phyloP scores from a whole-genome alignment of 2,329 filamentous ascomycete species.

The Amauroascus verrucosus region DNA sequence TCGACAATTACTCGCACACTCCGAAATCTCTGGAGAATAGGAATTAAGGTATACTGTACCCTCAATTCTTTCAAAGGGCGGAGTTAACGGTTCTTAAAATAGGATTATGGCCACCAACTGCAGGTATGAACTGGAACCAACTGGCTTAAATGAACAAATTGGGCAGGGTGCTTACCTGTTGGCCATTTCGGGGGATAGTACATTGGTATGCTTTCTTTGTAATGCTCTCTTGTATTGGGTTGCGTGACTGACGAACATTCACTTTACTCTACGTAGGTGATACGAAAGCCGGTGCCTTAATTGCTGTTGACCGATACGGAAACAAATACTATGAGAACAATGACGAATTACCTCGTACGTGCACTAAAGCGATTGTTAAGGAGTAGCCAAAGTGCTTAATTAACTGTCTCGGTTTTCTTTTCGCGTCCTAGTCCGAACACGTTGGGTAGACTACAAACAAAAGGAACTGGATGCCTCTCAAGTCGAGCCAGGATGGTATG shows the following conservation, averaged over 20 bases:
- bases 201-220: conserved; percentile 31
- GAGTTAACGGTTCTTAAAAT: conserved; percentile 32
- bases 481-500: conserved; percentile 79
- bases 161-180: conserved; percentile 1
- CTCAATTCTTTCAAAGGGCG: conserved; percentile 14
- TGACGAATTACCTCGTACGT: conserved; percentile 76
- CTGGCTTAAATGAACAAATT: neutral
- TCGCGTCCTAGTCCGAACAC: conserved; percentile 60
- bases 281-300: conserved; percentile 82
- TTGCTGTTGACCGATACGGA: conserved; percentile 79
- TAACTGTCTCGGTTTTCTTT: neutral
- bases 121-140: conserved; percentile 50
- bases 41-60: conserved; percentile 60
- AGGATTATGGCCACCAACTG: conserved; percentile 90
- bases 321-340: conserved; percentile 97
- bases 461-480: conserved; percentile 56
- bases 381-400: neutral
- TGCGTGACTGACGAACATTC: neutral
- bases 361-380: conserved; percentile 5
- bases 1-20: conserved; percentile 82
- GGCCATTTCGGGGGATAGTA: conserved; percentile 25
- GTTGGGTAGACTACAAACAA: conserved; percentile 96
- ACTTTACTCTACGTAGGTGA: conserved; percentile 54
- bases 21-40: conserved; percentile 75
- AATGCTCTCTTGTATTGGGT: neutral